Evolutionary conservation across 805 yeast genomes (phyloP), one percentile per base, ranked within the genome.

Genomic region (Ogataea ganodermae): DNA sequence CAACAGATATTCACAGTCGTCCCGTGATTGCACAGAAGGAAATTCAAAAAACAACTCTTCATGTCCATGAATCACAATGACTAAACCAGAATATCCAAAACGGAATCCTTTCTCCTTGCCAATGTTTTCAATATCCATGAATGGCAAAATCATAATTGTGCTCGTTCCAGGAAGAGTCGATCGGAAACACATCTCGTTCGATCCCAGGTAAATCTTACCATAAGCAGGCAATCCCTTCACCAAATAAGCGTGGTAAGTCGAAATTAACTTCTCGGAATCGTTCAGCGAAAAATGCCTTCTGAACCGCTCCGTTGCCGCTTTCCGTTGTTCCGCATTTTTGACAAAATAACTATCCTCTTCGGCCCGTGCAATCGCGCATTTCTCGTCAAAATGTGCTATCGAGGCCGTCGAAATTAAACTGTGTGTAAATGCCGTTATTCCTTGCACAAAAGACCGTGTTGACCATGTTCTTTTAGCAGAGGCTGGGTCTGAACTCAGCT

Each of bases 71-170:
- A 87, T 76, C 0, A 81, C 81, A 10, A 91, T 56, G 1, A 83
- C 86, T 40, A 91, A 68, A 1, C 92, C 92, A 27, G 79, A 77
- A 60, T 85, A 87, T 0, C 81, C 81, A 58, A 89, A 79, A 53
- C 86, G 71, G 52, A 81, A 78, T 0, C 92, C 90, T 40, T 77
- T 80, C 55, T 84, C 90, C 50, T 76, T 79, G 44, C 76, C 75
- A 44, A 86, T 83, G 39, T 76, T 80, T 54, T 86, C 95, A 22
- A 92, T 70, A 57, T 89, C 95, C 4, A 60, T 59, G 32, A 86
- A 68, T 0, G 98, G 98, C 7, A 92, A 66, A 6, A 90, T 79
- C 96, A 92, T 88, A 48, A 79, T 79, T 1, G 96, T 86, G 30
- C 79, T 76, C 0, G 86, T 74, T 0, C 95, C 94, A 0, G 95